phyloP scores from a whole-genome alignment of 2,329 filamentous ascomycete genomes.

The Cryphonectria nitschkei region DNA sequence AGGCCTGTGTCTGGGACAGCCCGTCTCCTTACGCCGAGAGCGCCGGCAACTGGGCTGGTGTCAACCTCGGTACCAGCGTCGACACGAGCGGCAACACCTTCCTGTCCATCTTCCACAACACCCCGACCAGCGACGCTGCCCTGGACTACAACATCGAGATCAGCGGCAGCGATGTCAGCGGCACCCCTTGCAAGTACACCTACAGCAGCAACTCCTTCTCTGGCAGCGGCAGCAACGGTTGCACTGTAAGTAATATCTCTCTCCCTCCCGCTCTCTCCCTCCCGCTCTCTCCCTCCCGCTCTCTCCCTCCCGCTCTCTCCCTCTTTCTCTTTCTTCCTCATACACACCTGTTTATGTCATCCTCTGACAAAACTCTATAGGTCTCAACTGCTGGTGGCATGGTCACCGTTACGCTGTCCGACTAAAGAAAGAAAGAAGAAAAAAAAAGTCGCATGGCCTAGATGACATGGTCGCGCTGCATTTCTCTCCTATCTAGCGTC shows the following conservation, averaged over 20 bases:
- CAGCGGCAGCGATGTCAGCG: constrained; percentile 36
- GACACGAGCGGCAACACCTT: constrained; percentile 68
- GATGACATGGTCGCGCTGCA: constrained; percentile 21
- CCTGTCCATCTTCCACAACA: constrained; percentile 84
- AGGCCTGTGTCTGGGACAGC: constrained; percentile 77
- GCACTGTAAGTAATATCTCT: constrained; percentile 70
- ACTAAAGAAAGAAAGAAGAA: constrained; percentile 3
- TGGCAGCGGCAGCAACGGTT: constrained; percentile 56
- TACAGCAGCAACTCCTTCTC: constrained; percentile 27
- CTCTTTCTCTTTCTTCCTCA: background rate
- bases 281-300: background rate
- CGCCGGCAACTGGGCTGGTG: constrained; percentile 83
- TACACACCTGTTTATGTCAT: too few species aligned
- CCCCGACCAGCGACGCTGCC: constrained; percentile 68
- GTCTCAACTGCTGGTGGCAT: constrained; percentile 24
- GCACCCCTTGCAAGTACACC: constrained; percentile 62
- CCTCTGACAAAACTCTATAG: background rate
- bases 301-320: background rate
- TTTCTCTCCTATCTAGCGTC: constrained; percentile 28
- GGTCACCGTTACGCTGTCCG: constrained; percentile 25
- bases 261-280: background rate
- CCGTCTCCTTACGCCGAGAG: constrained; percentile 48
- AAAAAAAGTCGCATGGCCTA: constrained; percentile 2
- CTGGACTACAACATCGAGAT: constrained; percentile 80
- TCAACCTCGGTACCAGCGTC: constrained; percentile 82